Evolutionary conservation across 2,329 filamentous ascomycete species (phyloP).

Genomic region (Exophiala aquamarina): DNA sequence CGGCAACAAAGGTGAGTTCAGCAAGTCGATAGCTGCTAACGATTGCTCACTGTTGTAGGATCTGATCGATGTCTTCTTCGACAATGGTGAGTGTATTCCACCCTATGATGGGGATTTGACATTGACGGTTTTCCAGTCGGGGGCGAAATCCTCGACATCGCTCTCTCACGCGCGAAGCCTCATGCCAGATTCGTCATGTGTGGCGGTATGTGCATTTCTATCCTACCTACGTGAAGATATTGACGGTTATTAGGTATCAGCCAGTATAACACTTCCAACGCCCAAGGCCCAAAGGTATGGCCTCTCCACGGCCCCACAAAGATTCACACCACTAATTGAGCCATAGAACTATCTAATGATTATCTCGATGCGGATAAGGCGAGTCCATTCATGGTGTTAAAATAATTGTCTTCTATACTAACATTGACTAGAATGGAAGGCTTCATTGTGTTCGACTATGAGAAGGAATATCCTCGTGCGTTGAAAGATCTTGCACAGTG

Average conservation of each 20-base stretch:
- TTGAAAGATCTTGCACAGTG: slow-evolving; percentile 63
- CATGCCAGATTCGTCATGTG: slow-evolving; percentile 69
- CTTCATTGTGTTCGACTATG: slow-evolving; percentile 72
- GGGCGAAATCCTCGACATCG: slow-evolving; percentile 68
- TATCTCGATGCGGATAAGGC: slow-evolving; percentile 54
- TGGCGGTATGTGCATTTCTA: slow-evolving; percentile 62
- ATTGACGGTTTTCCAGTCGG: slow-evolving; percentile 48
- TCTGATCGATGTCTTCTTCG: slow-evolving; percentile 68
- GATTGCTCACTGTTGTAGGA: slow-evolving; percentile 33
- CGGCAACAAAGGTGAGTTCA: slow-evolving; percentile 50
- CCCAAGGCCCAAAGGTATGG: slow-evolving; percentile 55
- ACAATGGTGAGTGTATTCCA: slow-evolving; percentile 49
- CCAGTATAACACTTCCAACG: slow-evolving; percentile 63
- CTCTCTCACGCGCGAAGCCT: slow-evolving; percentile 62
- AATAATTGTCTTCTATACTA: slow-evolving; percentile 22
- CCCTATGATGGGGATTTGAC: neutral
- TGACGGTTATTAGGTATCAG: slow-evolving; percentile 59
- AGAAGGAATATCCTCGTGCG: slow-evolving; percentile 57
- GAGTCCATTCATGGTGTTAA: slow-evolving; percentile 10
- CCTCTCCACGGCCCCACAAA: slow-evolving; percentile 33
- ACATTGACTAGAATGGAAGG: slow-evolving; percentile 58
- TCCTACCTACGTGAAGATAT: no score
- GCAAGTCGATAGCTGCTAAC: neutral
- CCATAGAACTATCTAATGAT: slow-evolving; percentile 53
- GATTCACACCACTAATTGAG: neutral